phyloP scores from a whole-genome alignment of 73 alveolate genomes.

The Paramecium biaurelia region DNA sequence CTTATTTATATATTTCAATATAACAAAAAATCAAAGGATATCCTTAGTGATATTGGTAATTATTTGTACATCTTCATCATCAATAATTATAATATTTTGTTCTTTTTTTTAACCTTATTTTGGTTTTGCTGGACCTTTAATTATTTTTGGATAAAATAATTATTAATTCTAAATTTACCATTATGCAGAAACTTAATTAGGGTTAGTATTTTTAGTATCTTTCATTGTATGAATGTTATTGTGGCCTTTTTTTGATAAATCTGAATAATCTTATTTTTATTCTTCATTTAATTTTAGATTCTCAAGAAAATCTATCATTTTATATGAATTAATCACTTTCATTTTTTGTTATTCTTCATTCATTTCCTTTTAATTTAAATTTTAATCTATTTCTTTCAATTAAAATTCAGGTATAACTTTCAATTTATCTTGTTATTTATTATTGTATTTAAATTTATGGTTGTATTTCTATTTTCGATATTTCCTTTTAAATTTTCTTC shows the following conservation, averaged over 20 bases:
- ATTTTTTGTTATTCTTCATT: not conserved
- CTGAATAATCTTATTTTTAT: not conserved
- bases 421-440: not conserved
- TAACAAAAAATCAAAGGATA: not conserved
- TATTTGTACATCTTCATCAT: not conserved
- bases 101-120: not conserved
- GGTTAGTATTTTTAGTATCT: not conserved
- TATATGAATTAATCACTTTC: not conserved
- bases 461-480: not conserved
- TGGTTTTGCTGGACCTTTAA: not conserved
- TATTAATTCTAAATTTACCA: not conserved
- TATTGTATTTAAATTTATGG: not conserved
- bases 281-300: not conserved
- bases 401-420: not conserved
- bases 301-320: not conserved
- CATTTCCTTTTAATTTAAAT: not conserved
- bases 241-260: not conserved
- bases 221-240: not conserved
- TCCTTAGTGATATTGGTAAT: not conserved
- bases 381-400: not conserved
- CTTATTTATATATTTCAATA: no score
- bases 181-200: not conserved
- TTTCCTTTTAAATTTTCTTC: not conserved
- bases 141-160: not conserved
- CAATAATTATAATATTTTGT: not conserved